Base-by-base conservation (phyloP, 805 yeast genomes). In the Candida succiphila region DNA sequence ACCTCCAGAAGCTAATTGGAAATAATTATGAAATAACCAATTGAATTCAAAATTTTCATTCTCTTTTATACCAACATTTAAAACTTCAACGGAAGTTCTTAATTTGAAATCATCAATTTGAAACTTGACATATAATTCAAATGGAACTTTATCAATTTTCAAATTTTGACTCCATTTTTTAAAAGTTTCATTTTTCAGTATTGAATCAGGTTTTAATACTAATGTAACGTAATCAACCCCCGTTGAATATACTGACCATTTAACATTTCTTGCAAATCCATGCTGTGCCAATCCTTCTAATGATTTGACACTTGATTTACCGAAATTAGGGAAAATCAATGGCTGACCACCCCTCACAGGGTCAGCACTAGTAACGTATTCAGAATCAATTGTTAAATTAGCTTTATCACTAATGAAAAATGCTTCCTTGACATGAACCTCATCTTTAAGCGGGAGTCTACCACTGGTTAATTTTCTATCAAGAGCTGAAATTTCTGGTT, bases 301-400 rank as follows among this genome's bases (percentile, higher is more conserved):
- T 21, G 45, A 40, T n/a, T 37, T 38, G 25, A 44, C 29, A 10
- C 10, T 10, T 5, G 48, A 44, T 27, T 41, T 41, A 4, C 48
- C 48, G 35, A 44, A 44, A 3, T 41, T 42, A 2, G 48, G 48
- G 25, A 44, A 44, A 5, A 44, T 35, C 14, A 44, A 31, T 18
- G 48, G 48, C 17, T 39, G 21, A 2, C 48, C 48, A 7, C 48
- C 48, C 23, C 48, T 40, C 14, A 44, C 43, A 9, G 48, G 48
- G 20, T 24, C 23, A 21, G 23, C 23, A 10, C 23, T 21, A 22
- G 12, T 22, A 22, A 12, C 8, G n/a, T n/a, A n/a, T n/a, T n/a
- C n/a, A n/a, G n/a, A n/a, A n/a, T n/a, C n/a, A n/a, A n/a, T n/a
- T n/a, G n/a, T n/a, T n/a, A n/a, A n/a, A n/a, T n/a, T n/a, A n/a